Conservation (phyloP, 495 filamentous ascomycete species). For the Neurospora sp. region DNA sequence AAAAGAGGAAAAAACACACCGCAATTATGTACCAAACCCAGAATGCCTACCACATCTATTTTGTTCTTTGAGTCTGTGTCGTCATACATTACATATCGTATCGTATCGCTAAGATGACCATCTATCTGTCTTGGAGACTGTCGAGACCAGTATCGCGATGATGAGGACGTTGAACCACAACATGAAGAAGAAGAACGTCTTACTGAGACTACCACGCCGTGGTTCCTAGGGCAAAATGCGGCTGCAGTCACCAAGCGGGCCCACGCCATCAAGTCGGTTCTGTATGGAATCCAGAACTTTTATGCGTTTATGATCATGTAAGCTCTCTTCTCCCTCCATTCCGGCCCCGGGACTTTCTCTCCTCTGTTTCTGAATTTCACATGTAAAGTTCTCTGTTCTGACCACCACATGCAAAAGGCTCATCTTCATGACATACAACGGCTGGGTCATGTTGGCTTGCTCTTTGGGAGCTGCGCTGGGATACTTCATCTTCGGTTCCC, state of each 20-base stretch:
- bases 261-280: constrained; percentile 64
- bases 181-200: constrained; percentile 39
- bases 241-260: constrained; percentile 47
- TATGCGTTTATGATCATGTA: constrained; percentile 99
- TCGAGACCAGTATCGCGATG: neutral
- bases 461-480: constrained; percentile 82
- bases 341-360: too few relatives aligned
- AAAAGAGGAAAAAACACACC: too few relatives aligned
- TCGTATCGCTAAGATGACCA: constrained; percentile 9
- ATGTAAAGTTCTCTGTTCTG: constrained; percentile 55
- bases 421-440: constrained; percentile 99
- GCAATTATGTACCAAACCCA: neutral
- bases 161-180: neutral
- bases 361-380: neutral
- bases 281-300: constrained; percentile 93
- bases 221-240: constrained; percentile 41
- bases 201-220: constrained; percentile 41
- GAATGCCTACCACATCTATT: neutral
- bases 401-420: constrained; percentile 47
- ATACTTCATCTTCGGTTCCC: constrained; percentile 69
- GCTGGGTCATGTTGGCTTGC: constrained; percentile 89
- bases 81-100: neutral
- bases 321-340: constrained; percentile 23
- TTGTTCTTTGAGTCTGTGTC: neutral
- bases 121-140: neutral